A percentile compares a stretch with the other conserved stretches of the same genome.
Evolutionary conservation across 2,329 filamentous ascomycete species (phyloP).

Genomic region (Xylaria sp.): DNA sequence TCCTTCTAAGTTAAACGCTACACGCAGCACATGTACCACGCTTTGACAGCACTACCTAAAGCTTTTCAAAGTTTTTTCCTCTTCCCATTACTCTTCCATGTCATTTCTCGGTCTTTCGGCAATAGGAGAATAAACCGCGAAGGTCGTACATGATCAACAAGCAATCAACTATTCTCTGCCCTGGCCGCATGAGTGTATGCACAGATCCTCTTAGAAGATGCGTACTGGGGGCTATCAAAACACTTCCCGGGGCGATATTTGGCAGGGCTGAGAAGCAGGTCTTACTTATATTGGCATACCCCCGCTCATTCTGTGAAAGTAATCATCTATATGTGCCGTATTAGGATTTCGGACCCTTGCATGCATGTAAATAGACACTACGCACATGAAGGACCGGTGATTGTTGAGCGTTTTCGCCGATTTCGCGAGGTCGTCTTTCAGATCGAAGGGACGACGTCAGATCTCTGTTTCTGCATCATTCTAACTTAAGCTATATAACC

Average conservation of each 20-base stretch:
- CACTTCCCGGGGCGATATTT: not conserved
- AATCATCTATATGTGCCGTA: slow-evolving; percentile 17
- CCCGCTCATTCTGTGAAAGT: slow-evolving; percentile 17
- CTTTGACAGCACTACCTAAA: not conserved
- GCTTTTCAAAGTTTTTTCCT: too few relatives aligned
- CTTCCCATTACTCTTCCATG: not conserved
- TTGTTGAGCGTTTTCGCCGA: slow-evolving; percentile 24
- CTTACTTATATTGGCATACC: slow-evolving; percentile 19
- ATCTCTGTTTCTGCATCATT: not conserved
- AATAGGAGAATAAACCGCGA: not conserved
- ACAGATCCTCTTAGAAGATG: not conserved
- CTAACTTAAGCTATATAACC: slow-evolving; percentile 16
- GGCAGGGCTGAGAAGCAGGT: slow-evolving; percentile 21
- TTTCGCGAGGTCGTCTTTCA: slow-evolving; percentile 21
- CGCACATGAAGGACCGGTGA: slow-evolving; percentile 24
- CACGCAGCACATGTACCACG: not conserved
- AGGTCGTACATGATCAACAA: not conserved
- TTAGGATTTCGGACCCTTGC: slow-evolving; percentile 26
- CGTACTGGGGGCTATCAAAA: not conserved
- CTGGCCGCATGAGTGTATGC: slow-evolving; percentile 4
- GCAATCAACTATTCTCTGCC: not conserved
- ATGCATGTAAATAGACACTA: slow-evolving; percentile 26
- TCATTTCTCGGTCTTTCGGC: not conserved
- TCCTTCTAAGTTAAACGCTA: not conserved
- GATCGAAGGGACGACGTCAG: slow-evolving; percentile 10